phyloP scores from a whole-genome alignment of 2,329 filamentous ascomycete species.

The Diaporthe vaccinii region DNA sequence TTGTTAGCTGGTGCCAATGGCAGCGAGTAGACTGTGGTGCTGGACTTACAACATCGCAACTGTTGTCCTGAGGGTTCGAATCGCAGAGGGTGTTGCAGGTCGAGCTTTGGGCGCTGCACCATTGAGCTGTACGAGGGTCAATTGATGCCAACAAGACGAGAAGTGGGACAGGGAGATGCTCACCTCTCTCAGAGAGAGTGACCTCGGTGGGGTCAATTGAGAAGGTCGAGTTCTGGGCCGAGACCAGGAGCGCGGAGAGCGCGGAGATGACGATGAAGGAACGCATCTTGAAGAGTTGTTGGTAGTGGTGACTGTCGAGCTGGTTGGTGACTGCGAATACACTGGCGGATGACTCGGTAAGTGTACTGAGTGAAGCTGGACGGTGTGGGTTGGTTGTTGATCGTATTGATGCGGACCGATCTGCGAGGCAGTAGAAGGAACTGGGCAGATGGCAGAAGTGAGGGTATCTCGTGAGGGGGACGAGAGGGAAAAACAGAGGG shows the following conservation, averaged over 20 bases:
- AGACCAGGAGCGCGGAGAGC: constrained; percentile 59
- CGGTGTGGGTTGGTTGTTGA: background rate
- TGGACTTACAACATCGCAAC: constrained; percentile 61
- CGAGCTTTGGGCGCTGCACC: constrained; percentile 66
- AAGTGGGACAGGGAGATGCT: constrained; percentile 42
- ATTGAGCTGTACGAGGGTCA: constrained; percentile 57
- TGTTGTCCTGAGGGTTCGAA: constrained; percentile 54
- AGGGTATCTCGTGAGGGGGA: constrained; percentile 19
- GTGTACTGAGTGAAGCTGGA: constrained; percentile 25
- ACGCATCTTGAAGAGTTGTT: constrained; percentile 54
- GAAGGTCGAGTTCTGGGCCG: constrained; percentile 60
- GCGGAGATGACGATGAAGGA: constrained; percentile 56
- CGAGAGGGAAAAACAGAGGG: constrained; percentile 11
- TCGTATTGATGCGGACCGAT: constrained; percentile 16
- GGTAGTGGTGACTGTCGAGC: background rate
- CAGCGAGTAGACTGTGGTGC: background rate
- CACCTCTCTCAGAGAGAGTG: constrained; percentile 54
- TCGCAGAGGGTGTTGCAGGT: constrained; percentile 65
- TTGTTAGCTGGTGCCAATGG: constrained; percentile 36
- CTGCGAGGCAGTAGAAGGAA: background rate
- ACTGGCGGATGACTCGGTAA: constrained; percentile 7
- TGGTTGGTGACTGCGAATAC: background rate
- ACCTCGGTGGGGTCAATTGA: constrained; percentile 56
- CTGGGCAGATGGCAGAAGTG: constrained; percentile 2
- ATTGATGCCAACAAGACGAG: constrained; percentile 1